These are phyloP conservation scores for Russula griseocarnosa DNA, from an alignment of 768 basidiomycete species.

Conservation along the genomic window DNA sequence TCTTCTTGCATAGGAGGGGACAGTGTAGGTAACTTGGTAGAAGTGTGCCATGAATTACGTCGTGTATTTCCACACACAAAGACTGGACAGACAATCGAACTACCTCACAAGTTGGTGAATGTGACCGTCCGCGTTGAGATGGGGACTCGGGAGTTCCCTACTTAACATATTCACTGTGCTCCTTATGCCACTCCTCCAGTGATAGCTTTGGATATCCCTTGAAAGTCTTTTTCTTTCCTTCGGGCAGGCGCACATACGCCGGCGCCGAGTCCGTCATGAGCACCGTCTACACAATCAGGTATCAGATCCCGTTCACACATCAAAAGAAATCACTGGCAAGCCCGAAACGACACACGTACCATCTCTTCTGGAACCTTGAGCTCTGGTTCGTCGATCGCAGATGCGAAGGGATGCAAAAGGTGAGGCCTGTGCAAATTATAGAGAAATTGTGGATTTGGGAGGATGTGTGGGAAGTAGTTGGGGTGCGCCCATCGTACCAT, in stretches of 20 bases:
- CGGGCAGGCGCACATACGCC: constrained; percentile 58
- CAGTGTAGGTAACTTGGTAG: not conserved
- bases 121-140: not conserved
- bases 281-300: not conserved
- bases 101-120: not conserved
- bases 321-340: not conserved
- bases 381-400: constrained; percentile 59
- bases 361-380: constrained; percentile 48
- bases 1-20: not conserved
- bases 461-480: not conserved
- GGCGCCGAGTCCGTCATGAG: constrained; percentile 45
- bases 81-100: not conserved
- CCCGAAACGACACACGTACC: constrained; percentile 37
- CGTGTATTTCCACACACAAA: not conserved
- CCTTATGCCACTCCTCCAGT: constrained; percentile 59
- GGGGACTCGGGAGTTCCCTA: not conserved
- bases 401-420: constrained; percentile 62
- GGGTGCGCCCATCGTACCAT: constrained; percentile 40
- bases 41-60: not conserved
- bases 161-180: constrained; percentile 41
- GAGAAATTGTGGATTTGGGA: not conserved
- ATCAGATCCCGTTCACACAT: not conserved
- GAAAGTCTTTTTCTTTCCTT: constrained; percentile 49
- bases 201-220: constrained; percentile 43
- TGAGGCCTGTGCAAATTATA: constrained; percentile 48